These are phyloP conservation scores for Pichia kudriavzevii DNA, from an alignment of 1,139 yeast species.

Conservation along the genomic window DNA sequence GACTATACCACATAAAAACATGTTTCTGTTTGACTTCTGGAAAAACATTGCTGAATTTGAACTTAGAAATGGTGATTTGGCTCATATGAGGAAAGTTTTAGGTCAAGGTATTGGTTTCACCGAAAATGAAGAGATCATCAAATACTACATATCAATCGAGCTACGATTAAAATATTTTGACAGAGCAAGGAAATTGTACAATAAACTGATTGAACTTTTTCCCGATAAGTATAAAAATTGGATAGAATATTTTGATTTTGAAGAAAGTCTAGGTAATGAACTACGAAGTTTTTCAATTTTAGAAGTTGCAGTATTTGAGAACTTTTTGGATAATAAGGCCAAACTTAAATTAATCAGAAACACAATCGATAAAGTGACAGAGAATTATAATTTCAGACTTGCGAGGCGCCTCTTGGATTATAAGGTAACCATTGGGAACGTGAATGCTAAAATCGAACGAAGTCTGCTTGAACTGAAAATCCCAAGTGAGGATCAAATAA, in stretches of 20 bases:
- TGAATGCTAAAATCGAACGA: slow-evolving; percentile 39
- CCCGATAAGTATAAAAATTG: slow-evolving; percentile 40
- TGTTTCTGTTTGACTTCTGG: slow-evolving; percentile 76
- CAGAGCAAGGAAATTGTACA: slow-evolving; percentile 66
- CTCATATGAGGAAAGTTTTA: slow-evolving; percentile 56
- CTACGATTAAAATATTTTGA: slow-evolving; percentile 60
- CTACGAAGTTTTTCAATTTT: slow-evolving; percentile 60
- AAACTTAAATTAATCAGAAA: slow-evolving; percentile 35
- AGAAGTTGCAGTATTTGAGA: slow-evolving; percentile 41
- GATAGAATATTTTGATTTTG: slow-evolving; percentile 62
- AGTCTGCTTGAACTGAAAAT: slow-evolving; percentile 69
- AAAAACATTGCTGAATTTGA: slow-evolving; percentile 65
- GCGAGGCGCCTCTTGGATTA: slow-evolving; percentile 50
- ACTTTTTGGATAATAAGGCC: slow-evolving; percentile 20
- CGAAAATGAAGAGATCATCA: slow-evolving; percentile 54
- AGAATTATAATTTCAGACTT: slow-evolving; percentile 46
- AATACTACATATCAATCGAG: slow-evolving; percentile 57
- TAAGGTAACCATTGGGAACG: slow-evolving; percentile 29
- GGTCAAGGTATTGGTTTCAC: slow-evolving; percentile 66
- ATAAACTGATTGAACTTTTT: slow-evolving; percentile 53
- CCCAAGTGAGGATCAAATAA: slow-evolving; percentile 49
- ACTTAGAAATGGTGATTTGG: slow-evolving; percentile 46
- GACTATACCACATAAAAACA: slow-evolving; percentile 47
- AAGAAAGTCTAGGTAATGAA: slow-evolving; percentile 59
- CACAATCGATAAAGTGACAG: slow-evolving; percentile 54